phyloP scores from a whole-genome alignment of 2,329 filamentous ascomycete species.

The Ophiostoma triangulosporum region DNA sequence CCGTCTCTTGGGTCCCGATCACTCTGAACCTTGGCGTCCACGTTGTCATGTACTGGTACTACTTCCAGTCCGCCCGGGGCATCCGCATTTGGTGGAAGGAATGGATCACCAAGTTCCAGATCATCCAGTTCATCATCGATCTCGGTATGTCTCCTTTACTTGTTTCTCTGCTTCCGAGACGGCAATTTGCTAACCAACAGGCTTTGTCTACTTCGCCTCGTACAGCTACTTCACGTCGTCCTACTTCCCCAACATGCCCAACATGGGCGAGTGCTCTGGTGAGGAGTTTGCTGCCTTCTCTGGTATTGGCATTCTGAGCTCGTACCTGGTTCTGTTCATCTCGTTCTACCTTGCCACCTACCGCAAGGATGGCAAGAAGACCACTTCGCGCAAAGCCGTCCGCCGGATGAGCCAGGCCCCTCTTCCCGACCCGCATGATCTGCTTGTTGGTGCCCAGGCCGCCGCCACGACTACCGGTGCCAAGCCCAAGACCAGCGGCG shows the following conservation, averaged over 20 bases:
- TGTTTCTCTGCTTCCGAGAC: neutral
- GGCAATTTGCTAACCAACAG: constrained; percentile 26
- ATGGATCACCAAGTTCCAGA: constrained; percentile 96
- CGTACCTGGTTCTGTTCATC: constrained; percentile 96
- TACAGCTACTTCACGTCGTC: constrained; percentile 82
- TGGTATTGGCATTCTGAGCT: constrained; percentile 82
- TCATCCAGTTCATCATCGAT: constrained; percentile 93
- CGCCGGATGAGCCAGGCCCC: constrained; percentile 52
- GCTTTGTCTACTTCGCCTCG: constrained; percentile 87
- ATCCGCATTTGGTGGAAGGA: constrained; percentile 99
- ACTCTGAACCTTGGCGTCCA: constrained; percentile 86
- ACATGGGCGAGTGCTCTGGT: constrained; percentile 73
- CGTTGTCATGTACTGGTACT: constrained; percentile 99
- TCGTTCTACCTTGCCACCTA: constrained; percentile 98
- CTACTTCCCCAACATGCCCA: constrained; percentile 80
- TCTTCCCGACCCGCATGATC: constrained; percentile 70
- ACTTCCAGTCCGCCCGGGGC: constrained; percentile 96
- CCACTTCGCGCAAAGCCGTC: constrained; percentile 66
- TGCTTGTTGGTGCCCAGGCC: constrained; percentile 41
- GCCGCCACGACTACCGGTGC: constrained; percentile 40
- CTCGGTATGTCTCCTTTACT: constrained; percentile 51
- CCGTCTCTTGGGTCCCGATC: constrained; percentile 92
- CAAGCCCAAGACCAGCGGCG: constrained; percentile 29
- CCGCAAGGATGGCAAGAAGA: constrained; percentile 68
- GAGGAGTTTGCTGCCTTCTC: constrained; percentile 94